A percentile compares a stretch with the other conserved stretches of the same genome.
Conservation (phyloP, 2,329 filamentous ascomycete genomes). For the Hypoxylon sp. region DNA sequence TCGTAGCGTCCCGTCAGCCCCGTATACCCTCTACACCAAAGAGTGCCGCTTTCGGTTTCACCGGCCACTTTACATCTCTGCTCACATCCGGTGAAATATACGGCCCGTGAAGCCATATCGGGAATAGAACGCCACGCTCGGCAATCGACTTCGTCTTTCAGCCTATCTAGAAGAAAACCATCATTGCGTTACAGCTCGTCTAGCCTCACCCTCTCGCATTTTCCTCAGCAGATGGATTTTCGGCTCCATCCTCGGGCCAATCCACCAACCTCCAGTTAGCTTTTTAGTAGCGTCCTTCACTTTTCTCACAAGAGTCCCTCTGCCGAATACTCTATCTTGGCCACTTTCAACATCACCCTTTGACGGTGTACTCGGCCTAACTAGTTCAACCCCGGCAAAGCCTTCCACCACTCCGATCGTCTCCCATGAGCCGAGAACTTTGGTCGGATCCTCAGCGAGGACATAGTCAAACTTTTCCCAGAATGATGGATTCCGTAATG, state of each 20-base stretch:
- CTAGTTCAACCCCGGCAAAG: slow-evolving; percentile 71
- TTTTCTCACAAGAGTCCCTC: slow-evolving; percentile 58
- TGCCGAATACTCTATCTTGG: slow-evolving; percentile 60
- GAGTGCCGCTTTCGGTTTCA: slow-evolving; percentile 25
- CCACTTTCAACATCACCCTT: slow-evolving; percentile 46
- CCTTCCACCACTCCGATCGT: slow-evolving; percentile 70
- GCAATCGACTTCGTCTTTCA: slow-evolving; percentile 35
- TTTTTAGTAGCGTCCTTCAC: slow-evolving; percentile 60
- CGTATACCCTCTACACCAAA: slow-evolving; percentile 34
- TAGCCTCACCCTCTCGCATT: slow-evolving; percentile 50
- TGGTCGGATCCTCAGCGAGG: slow-evolving; percentile 67
- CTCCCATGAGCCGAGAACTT: slow-evolving; percentile 68
- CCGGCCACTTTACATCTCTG: slow-evolving; percentile 16
- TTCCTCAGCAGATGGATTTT: slow-evolving; percentile 66
- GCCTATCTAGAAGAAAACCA: slow-evolving; percentile 32
- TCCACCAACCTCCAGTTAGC: slow-evolving; percentile 74
- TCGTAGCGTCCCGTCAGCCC: slow-evolving; percentile 41
- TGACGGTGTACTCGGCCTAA: slow-evolving; percentile 60
- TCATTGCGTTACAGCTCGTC: slow-evolving; percentile 51
- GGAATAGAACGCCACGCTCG: slow-evolving; percentile 29
- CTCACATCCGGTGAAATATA: slow-evolving; percentile 18
- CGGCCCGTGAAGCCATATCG: slow-evolving; percentile 43
- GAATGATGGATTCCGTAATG: slow-evolving; percentile 65
- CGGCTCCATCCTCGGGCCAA: slow-evolving; percentile 73
- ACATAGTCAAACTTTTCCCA: slow-evolving; percentile 77